Evolutionary conservation across 2,329 filamentous ascomycete species (phyloP).

Genomic region (Lasiodiplodia citricola): DNA sequence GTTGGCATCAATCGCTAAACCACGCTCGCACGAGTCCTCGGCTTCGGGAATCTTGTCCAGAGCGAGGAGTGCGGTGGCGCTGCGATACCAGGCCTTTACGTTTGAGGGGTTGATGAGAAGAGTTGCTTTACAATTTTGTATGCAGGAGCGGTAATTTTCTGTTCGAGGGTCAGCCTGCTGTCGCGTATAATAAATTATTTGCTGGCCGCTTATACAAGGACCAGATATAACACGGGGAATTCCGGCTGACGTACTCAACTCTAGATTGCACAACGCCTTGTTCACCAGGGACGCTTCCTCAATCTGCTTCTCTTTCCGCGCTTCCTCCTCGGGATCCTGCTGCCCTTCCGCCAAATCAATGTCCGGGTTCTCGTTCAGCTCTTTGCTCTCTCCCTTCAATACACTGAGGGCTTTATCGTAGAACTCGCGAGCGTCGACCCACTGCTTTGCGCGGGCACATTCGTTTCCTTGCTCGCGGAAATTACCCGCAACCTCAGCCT

Average conservation of each 20-base stretch:
- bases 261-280: slow-evolving; percentile 86
- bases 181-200: not conserved
- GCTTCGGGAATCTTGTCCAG: slow-evolving; percentile 82
- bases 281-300: slow-evolving; percentile 84
- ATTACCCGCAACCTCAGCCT: slow-evolving; percentile 78
- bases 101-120: slow-evolving; percentile 80
- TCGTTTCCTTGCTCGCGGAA: slow-evolving; percentile 96
- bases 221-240: not conserved
- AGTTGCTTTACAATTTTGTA: slow-evolving; percentile 79
- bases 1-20: slow-evolving; percentile 71
- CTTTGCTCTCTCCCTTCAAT: slow-evolving; percentile 57
- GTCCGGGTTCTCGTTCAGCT: slow-evolving; percentile 53
- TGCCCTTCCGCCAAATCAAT: slow-evolving; percentile 51
- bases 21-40: slow-evolving; percentile 75
- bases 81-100: slow-evolving; percentile 90
- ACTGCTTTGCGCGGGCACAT: slow-evolving; percentile 73
- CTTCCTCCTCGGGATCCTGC: slow-evolving; percentile 63
- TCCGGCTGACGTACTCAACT: slow-evolving; percentile 65
- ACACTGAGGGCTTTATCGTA: slow-evolving; percentile 86
- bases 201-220: not conserved
- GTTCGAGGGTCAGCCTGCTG: slow-evolving; percentile 20
- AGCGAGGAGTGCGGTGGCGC: slow-evolving; percentile 75
- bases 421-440: slow-evolving; percentile 85
- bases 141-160: slow-evolving; percentile 88
- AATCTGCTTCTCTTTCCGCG: slow-evolving; percentile 64